Evolutionary conservation across 2,329 filamentous ascomycete species (phyloP), one percentile per base, ranked within the genome.

Genomic region (Colletotrichum spinosum): DNA sequence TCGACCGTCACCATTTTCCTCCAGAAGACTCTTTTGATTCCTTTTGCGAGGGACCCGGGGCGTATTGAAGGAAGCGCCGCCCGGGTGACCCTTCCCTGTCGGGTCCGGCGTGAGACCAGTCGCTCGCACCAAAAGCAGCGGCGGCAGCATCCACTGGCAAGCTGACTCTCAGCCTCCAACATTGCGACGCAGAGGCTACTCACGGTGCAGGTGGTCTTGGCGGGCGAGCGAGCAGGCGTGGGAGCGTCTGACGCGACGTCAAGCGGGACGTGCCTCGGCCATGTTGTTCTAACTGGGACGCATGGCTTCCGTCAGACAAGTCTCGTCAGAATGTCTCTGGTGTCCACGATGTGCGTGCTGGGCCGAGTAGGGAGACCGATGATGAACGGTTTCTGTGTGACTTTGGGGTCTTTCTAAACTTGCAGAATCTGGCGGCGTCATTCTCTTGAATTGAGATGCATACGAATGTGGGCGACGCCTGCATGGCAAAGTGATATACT

Each of bases 261-360:
- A 17, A n/a, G 25, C 25, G 25, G 25, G 25, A 25, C 25, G 25
- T 25, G 25, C 25, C 25, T 25, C 25, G 25, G 25, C 25, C 25
- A 25, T 46, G n/a, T n/a, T 46, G 44, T 17, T 41, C 38, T 52
- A 34, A 15, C 39, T 15, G 15, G 44, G 44, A 46, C 49, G 49
- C 34, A 15, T 53, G 25, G 25, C 33, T 39, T 65, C 56, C 51
- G 58, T 51, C 48, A 52, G 54, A 62, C 58, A 65, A 48, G 34
- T 45, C 17, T 34, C 58, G 45, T 57, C 63, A 65, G 58, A 65
- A 65, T 65, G 63, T 65, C 63, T 65, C 52, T 65, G 51, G 54
- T 7, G 13, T 34, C 49, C 45, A 35, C 13, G 25, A 25, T 25
- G 25, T 25, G 25, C 35, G 50, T 15, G n/a, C 11, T 15, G 8